Conservation (phyloP, 2,329 filamentous ascomycete genomes). For the Lizonia empirigonia region DNA sequence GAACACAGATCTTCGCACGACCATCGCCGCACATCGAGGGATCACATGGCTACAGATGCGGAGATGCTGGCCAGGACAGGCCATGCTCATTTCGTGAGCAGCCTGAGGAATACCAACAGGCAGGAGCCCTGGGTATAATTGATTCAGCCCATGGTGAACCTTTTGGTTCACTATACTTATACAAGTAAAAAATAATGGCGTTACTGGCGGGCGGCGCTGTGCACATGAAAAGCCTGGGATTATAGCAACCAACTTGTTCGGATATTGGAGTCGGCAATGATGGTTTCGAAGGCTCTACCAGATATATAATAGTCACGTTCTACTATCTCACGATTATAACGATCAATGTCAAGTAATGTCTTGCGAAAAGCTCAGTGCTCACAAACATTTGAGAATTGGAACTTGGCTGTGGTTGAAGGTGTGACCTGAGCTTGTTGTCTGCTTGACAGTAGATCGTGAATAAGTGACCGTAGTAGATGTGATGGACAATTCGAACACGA, state of each 20-base stretch:
- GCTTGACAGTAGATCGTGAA: too few species aligned
- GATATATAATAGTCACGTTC: neutral
- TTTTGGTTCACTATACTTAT: neutral
- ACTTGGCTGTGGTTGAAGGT: too few species aligned
- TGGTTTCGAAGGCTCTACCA: neutral
- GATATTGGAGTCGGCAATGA: neutral
- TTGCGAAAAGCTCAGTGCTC: neutral
- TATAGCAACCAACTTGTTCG: neutral
- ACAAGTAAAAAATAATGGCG: neutral
- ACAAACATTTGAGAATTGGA: too few species aligned
- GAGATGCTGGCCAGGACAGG: conserved; percentile 10
- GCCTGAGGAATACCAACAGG: conserved; percentile 1
- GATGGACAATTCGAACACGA: neutral
- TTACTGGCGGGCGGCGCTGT: neutral
- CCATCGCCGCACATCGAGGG: neutral
- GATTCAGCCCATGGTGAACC: neutral
- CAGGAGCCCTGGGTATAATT: conserved; percentile 8
- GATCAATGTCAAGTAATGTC: neutral
- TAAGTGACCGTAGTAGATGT: too few species aligned
- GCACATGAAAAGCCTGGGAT: neutral
- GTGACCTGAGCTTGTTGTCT: too few species aligned
- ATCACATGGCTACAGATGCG: conserved; percentile 12
- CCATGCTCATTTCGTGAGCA: neutral
- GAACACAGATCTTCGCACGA: conserved; percentile 2
- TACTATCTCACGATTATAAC: neutral